These are phyloP conservation scores for Pseudozyma hubeiensis DNA, from an alignment of 1,284 basidiomycete genomes.

Conservation along the genomic window DNA sequence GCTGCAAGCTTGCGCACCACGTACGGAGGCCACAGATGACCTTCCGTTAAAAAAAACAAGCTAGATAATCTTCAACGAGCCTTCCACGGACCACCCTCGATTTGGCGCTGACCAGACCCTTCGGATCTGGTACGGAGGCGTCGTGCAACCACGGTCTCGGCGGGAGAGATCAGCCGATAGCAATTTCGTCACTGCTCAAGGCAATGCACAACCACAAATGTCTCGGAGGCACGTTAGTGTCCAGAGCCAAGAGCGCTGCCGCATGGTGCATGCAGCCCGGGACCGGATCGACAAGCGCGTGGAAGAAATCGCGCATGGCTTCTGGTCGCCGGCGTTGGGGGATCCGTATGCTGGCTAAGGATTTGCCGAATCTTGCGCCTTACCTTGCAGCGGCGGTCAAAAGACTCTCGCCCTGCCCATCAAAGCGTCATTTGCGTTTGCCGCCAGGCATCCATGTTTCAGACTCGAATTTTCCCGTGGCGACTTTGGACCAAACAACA, in stretches of 20 bases:
- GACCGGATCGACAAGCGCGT: background rate
- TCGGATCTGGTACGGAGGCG: conserved; percentile 1
- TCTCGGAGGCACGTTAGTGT: too few relatives aligned
- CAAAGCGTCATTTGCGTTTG: background rate
- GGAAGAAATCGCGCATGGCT: background rate
- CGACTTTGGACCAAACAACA: background rate
- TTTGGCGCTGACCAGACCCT: background rate
- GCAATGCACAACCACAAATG: background rate
- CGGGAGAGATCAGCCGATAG: conserved; percentile 9
- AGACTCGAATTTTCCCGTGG: background rate
- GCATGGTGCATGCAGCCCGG: background rate
- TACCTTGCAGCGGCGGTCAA: too few relatives aligned
- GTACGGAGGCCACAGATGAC: too few relatives aligned
- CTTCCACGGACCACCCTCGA: background rate
- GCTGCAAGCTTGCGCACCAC: too few relatives aligned
- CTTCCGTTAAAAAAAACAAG: too few relatives aligned
- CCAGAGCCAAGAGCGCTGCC: background rate
- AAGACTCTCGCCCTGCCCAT: too few relatives aligned
- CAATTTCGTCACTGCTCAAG: background rate
- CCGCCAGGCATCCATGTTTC: background rate
- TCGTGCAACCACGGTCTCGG: conserved; percentile 10
- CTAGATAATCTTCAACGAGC: background rate
- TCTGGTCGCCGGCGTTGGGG: too few relatives aligned
- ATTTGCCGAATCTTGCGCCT: too few relatives aligned
- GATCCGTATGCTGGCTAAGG: too few relatives aligned